These are phyloP conservation scores for Pittosporum tobira DNA, from an alignment of 129 eudicot species.

Conservation along the genomic window DNA sequence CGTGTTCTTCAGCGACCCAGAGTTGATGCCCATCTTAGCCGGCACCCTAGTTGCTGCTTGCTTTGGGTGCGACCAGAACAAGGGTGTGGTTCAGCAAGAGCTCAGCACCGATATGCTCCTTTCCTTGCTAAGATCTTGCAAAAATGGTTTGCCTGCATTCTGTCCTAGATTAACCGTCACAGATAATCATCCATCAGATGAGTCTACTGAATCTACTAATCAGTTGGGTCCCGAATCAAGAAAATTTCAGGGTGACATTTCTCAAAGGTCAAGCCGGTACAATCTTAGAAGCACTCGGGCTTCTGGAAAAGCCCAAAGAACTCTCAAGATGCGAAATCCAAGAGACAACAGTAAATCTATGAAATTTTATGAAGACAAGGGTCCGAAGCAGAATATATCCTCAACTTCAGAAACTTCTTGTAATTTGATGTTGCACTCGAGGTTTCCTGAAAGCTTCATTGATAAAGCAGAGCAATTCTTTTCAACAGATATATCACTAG, in stretches of 20 bases:
- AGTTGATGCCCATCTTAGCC: slow-evolving; percentile 79
- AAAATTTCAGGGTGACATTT: slow-evolving; percentile 41
- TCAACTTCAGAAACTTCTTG: slow-evolving; percentile 34
- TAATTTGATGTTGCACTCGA: slow-evolving; percentile 53
- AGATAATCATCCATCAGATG: slow-evolving; percentile 23
- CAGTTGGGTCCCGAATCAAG: slow-evolving; percentile 41
- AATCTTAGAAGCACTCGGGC: slow-evolving; percentile 35
- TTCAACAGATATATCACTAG: slow-evolving; percentile 27
- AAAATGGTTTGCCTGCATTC: slow-evolving; percentile 29
- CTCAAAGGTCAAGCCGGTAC: slow-evolving; percentile 35
- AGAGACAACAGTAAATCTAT: slow-evolving; percentile 35
- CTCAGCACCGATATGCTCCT: slow-evolving; percentile 91
- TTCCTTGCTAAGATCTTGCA: slow-evolving; percentile 70
- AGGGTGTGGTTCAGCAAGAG: slow-evolving; percentile 91
- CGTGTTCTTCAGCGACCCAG: slow-evolving; percentile 88
- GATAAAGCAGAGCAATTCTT: slow-evolving; percentile 71
- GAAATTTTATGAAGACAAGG: slow-evolving; percentile 43
- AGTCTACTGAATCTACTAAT: slow-evolving; percentile 35
- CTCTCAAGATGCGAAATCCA: slow-evolving; percentile 40
- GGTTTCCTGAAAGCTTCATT: slow-evolving; percentile 68
- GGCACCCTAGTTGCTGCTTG: slow-evolving; percentile 85
- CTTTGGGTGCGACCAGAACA: slow-evolving; percentile 85
- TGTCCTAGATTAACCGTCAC: slow-evolving; percentile 10
- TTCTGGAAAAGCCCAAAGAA: slow-evolving; percentile 43
- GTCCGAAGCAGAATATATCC: slow-evolving; percentile 16